Evolutionary conservation across 768 basidiomycete genomes (phyloP).

Genomic region (Pleurotus djamor): DNA sequence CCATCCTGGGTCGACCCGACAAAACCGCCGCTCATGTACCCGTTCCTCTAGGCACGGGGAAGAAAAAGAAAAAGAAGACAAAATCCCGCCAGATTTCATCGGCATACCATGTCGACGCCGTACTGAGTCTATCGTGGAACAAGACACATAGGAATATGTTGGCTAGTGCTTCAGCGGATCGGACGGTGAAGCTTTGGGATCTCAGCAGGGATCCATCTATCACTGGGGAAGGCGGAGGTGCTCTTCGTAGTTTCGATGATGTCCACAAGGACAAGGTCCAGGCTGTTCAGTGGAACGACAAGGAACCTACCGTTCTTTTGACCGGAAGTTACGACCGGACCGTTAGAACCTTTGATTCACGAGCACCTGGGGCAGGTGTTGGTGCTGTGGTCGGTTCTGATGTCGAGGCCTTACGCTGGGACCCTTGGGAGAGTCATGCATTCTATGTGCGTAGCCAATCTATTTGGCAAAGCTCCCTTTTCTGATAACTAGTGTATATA

Average conservation of each 20-base stretch:
- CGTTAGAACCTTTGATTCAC: slow-evolving; percentile 91
- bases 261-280: slow-evolving; percentile 95
- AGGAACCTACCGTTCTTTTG: slow-evolving; percentile 84
- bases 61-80: slow-evolving; percentile 92
- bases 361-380: slow-evolving; percentile 78
- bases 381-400: slow-evolving; percentile 88
- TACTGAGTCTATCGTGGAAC: slow-evolving; percentile 95
- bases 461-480: slow-evolving; percentile 7
- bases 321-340: slow-evolving; percentile 95
- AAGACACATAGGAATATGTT: slow-evolving; percentile 84
- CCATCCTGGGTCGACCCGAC: slow-evolving; percentile 88
- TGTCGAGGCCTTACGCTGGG: slow-evolving; percentile 93
- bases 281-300: slow-evolving; percentile 92
- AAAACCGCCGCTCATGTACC: slow-evolving; percentile 79
- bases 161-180: slow-evolving; percentile 90
- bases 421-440: slow-evolving; percentile 86
- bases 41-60: slow-evolving; percentile 83
- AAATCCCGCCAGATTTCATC: slow-evolving; percentile 61
- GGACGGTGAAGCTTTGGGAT: slow-evolving; percentile 98
- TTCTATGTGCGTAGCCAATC: slow-evolving; percentile 67
- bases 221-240: slow-evolving; percentile 51
- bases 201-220: slow-evolving; percentile 60
- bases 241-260: slow-evolving; percentile 76
- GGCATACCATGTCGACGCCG: slow-evolving; percentile 88
- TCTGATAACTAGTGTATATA: not conserved